phyloP scores from a whole-genome alignment of 768 basidiomycete species.

The Baorangia bicolor region DNA sequence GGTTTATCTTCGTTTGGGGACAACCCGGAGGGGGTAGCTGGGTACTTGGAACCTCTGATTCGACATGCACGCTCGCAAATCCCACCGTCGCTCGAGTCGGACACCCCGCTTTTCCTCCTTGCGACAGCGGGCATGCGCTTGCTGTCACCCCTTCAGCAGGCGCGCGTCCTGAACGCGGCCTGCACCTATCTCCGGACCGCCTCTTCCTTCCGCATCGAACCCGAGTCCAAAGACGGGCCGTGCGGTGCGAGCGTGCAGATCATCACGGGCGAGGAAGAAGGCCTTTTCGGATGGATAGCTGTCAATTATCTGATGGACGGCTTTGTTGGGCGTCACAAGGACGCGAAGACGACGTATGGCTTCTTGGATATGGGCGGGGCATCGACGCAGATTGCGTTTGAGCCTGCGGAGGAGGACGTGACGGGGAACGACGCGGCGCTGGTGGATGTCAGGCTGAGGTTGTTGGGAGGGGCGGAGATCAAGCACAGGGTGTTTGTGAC shows the following conservation, averaged over 20 bases:
- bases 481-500: constrained; percentile 94
- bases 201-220: constrained; percentile 77
- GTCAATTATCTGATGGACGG: constrained; percentile 99
- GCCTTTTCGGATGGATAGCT: constrained; percentile 97
- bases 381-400: constrained; percentile 98
- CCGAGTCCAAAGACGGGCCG: constrained; percentile 63
- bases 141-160: constrained; percentile 65
- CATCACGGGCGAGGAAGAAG: constrained; percentile 98
- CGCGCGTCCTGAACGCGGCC: constrained; percentile 67
- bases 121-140: constrained; percentile 99
- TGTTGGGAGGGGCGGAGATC: constrained; percentile 84
- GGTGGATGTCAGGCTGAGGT: constrained; percentile 75
- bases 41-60: constrained; percentile 81
- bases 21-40: constrained; percentile 64
- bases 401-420: constrained; percentile 65
- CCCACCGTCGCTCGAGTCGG: constrained; percentile 78
- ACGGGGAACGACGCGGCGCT: constrained; percentile 53
- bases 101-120: constrained; percentile 90
- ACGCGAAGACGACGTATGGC: constrained; percentile 83
- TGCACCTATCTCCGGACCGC: constrained; percentile 74
- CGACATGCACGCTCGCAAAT: constrained; percentile 79
- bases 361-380: constrained; percentile 99
- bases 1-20: constrained; percentile 84
- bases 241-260: constrained; percentile 93
- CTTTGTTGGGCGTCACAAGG: constrained; percentile 50